phyloP scores from a whole-genome alignment of 1,284 basidiomycete genomes.

The Phlebopus sp. region DNA sequence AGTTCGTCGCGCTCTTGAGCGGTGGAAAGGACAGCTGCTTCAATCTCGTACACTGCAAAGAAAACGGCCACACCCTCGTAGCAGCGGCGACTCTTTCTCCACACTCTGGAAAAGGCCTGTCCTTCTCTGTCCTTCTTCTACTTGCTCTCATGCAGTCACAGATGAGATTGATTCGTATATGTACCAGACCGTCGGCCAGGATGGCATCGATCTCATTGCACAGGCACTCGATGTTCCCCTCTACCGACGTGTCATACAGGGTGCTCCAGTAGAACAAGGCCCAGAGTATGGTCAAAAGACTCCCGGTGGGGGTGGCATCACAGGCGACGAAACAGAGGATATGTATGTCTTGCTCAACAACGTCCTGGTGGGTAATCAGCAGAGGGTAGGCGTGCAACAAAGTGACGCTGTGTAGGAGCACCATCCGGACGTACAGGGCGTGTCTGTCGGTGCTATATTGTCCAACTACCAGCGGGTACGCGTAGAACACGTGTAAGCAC shows the following conservation, averaged over 20 bases:
- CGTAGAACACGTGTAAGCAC: constrained; percentile 91
- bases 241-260: constrained; percentile 78
- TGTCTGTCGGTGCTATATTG: constrained; percentile 94
- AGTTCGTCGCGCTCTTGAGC: constrained; percentile 92
- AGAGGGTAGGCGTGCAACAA: neutral
- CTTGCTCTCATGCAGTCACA: constrained; percentile 35
- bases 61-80: constrained; percentile 86
- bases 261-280: constrained; percentile 78
- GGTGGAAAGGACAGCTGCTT: constrained; percentile 99
- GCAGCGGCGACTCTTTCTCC: constrained; percentile 91
- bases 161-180: constrained; percentile 99
- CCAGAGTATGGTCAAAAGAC: constrained; percentile 80
- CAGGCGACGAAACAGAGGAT: constrained; percentile 96
- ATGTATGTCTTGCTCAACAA: constrained; percentile 72
- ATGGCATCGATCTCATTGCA: constrained; percentile 87
- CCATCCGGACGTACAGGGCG: constrained; percentile 84
- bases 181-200: constrained; percentile 98
- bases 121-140: constrained; percentile 8
- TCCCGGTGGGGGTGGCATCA: constrained; percentile 47
- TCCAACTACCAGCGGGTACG: constrained; percentile 97
- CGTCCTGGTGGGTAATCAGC: constrained; percentile 65
- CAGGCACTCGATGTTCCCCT: constrained; percentile 85
- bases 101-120: constrained; percentile 75
- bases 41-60: constrained; percentile 87
- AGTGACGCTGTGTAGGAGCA: constrained; percentile 43